Percentiles rank a stretch among this genome's conserved stretches.
Conservation (phyloP, 1,284 basidiomycete genomes). For the Chalciporus sp. region DNA sequence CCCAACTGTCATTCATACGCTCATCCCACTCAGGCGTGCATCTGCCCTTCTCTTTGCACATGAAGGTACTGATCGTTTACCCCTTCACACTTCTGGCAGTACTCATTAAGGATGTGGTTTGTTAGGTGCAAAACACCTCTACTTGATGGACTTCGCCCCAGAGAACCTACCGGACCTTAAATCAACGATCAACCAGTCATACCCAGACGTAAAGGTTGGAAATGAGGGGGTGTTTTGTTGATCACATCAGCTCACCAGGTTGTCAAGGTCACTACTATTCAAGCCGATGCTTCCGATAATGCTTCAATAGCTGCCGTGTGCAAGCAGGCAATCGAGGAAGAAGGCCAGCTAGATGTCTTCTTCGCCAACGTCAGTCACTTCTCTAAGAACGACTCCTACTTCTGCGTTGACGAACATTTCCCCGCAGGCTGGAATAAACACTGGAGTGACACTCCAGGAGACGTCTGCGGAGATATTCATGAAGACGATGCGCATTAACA, state of each 20-base stretch:
- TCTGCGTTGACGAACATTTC: constrained; percentile 9
- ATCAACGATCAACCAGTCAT: constrained; percentile 63
- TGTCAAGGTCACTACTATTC: constrained; percentile 65
- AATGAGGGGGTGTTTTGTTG: not conserved
- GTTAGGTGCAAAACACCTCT: constrained; percentile 83
- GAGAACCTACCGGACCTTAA: constrained; percentile 76
- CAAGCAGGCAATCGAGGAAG: constrained; percentile 73
- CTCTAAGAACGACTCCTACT: not conserved
- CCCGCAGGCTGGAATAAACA: constrained; percentile 64
- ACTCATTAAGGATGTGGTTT: constrained; percentile 9
- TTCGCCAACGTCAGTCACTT: constrained; percentile 79
- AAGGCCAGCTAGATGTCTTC: constrained; percentile 89
- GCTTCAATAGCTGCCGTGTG: constrained; percentile 70
- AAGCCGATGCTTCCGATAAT: constrained; percentile 86
- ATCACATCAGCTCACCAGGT: constrained; percentile 16
- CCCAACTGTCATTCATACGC: constrained; percentile 8
- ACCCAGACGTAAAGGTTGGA: constrained; percentile 78
- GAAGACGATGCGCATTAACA: constrained; percentile 80
- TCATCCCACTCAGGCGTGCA: constrained; percentile 58
- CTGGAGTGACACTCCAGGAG: constrained; percentile 49
- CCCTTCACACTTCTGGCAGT: not conserved
- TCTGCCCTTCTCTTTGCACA: constrained; percentile 77
- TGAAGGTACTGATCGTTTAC: constrained; percentile 56
- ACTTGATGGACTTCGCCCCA: constrained; percentile 78
- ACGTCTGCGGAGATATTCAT: constrained; percentile 70